phyloP scores from a whole-genome alignment of 495 filamentous ascomycete species.

The Physcia stellaris region DNA sequence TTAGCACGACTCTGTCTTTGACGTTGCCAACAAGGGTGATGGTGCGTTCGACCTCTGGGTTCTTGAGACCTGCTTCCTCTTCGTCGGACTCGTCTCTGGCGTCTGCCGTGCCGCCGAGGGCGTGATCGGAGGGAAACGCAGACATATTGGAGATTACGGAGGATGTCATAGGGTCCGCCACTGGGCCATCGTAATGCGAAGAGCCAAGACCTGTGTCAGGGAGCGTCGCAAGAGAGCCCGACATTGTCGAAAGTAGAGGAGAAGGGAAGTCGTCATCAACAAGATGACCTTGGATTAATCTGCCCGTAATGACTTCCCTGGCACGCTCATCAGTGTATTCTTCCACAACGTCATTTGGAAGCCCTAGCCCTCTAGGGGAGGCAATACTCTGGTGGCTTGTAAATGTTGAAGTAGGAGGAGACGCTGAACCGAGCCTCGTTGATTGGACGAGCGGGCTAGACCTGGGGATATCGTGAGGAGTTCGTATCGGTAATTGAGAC shows the following conservation, averaged over 20 bases:
- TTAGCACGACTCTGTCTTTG: constrained; percentile 68
- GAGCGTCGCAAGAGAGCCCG: constrained; percentile 34
- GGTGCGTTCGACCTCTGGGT: constrained; percentile 72
- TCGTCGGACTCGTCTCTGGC: constrained; percentile 72
- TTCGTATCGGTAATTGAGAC: constrained; percentile 7
- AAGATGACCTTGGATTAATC: constrained; percentile 89
- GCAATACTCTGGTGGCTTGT: constrained; percentile 15
- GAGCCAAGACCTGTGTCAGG: constrained; percentile 22
- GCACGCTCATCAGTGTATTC: constrained; percentile 82
- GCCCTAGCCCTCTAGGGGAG: constrained; percentile 19
- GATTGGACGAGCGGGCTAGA: constrained; percentile 14
- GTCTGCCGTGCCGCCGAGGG: constrained; percentile 72
- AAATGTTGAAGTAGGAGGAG: constrained; percentile 14
- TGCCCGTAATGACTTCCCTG: constrained; percentile 78
- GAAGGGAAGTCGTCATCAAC: constrained; percentile 90
- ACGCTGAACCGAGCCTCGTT: constrained; percentile 10
- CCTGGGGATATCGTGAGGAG: constrained; percentile 3
- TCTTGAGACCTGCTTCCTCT: constrained; percentile 63
- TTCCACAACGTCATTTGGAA: constrained; percentile 34
- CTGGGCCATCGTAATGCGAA: constrained; percentile 30
- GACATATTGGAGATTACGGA: constrained; percentile 52
- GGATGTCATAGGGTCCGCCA: constrained; percentile 49
- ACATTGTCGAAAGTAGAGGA: constrained; percentile 50
- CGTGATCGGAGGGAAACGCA: constrained; percentile 39
- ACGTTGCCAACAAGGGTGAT: constrained; percentile 95